These are phyloP conservation scores for Lentinula boryana DNA, from an alignment of 768 basidiomycete genomes.

Conservation along the genomic window DNA sequence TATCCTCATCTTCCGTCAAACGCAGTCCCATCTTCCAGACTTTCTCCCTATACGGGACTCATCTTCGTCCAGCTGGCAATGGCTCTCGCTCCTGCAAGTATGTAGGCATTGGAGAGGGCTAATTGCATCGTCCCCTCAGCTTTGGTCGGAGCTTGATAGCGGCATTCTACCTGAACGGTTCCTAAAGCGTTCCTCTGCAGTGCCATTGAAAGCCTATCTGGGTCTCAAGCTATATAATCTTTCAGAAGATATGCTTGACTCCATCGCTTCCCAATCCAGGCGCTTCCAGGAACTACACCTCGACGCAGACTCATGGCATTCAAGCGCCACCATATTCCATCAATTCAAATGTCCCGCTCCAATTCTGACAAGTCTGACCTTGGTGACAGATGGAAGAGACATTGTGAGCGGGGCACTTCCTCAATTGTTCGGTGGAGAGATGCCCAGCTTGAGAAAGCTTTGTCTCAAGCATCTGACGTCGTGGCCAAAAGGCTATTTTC, in stretches of 20 bases:
- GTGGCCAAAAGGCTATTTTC: constrained; percentile 9
- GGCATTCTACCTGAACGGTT: constrained; percentile 3
- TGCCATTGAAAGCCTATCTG: constrained; percentile 2
- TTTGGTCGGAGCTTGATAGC: constrained; percentile 8
- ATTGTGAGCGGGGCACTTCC: constrained; percentile 1
- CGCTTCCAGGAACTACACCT: constrained; percentile 8
- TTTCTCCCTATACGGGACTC: constrained; percentile 5
- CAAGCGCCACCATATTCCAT: not conserved
- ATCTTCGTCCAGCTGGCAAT: not conserved
- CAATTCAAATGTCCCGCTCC: constrained; percentile 4
- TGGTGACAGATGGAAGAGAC: constrained; percentile 3
- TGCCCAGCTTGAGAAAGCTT: constrained; percentile 5
- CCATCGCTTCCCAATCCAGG: not conserved
- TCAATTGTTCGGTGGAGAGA: constrained; percentile 4
- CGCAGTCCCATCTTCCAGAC: constrained; percentile 6
- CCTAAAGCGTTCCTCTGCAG: constrained; percentile 5
- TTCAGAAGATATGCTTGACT: not conserved
- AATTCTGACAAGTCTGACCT: constrained; percentile 4
- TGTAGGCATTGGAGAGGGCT: constrained; percentile 10
- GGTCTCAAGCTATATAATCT: not conserved
- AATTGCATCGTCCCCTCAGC: constrained; percentile 3
- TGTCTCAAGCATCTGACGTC: constrained; percentile 7
- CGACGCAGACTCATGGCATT: not conserved
- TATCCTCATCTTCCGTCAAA: constrained; percentile 5
- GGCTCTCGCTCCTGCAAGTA: constrained; percentile 8